A percentile compares a stretch with the other conserved stretches of the same genome.
phyloP scores from a whole-genome alignment of 140 eudicot species.

The Bidens hawaiensis region DNA sequence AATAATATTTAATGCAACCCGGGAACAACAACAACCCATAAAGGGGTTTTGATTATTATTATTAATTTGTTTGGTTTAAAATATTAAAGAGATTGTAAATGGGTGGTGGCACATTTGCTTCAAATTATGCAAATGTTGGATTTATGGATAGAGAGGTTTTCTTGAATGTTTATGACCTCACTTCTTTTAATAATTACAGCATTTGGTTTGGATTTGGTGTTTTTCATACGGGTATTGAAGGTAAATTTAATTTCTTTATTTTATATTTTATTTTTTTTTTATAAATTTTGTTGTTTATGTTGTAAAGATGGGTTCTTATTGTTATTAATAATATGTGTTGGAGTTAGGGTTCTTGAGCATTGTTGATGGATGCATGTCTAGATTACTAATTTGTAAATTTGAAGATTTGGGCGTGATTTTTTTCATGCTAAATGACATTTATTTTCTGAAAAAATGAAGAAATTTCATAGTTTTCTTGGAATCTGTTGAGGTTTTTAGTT shows the following conservation, averaged over 20 bases:
- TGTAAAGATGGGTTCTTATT: too few relatives aligned
- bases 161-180: conserved; percentile 68
- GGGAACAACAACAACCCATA: conserved; percentile 29
- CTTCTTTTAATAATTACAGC: conserved; percentile 61
- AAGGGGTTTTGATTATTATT: too few relatives aligned
- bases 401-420: not conserved
- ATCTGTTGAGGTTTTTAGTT: not conserved
- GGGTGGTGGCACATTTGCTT: conserved; percentile 28
- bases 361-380: not conserved
- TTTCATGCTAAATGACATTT: not conserved
- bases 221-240: conserved; percentile 84
- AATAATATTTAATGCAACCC: conserved; percentile 18
- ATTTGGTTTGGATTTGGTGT: conserved; percentile 70
- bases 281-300: not conserved
- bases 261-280: too few relatives aligned
- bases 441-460: not conserved
- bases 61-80: not conserved
- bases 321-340: too few relatives aligned
- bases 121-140: conserved; percentile 20
- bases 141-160: conserved; percentile 39
- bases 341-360: conserved; percentile 10
- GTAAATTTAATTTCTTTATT: conserved; percentile 14
- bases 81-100: conserved; percentile 21
- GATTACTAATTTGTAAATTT: not conserved
- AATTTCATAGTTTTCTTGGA: not conserved